Percentiles rank a stretch among this genome's conserved stretches.
These are phyloP conservation scores for Lyophyllum decastes DNA, from an alignment of 768 basidiomycete genomes.

Conservation along the genomic window DNA sequence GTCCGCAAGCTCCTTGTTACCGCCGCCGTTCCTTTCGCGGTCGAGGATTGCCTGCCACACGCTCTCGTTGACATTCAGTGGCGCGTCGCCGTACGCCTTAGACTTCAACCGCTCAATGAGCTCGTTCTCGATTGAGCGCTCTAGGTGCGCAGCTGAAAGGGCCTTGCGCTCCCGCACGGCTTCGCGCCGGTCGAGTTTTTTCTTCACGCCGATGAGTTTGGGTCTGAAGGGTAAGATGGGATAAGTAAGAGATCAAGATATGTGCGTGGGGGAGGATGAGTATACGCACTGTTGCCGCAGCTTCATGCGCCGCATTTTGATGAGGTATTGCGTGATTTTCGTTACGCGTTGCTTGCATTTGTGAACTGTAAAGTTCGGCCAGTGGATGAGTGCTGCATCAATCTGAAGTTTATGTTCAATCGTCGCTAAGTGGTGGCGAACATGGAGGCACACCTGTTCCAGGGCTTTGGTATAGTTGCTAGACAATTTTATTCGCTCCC, in stretches of 20 bases:
- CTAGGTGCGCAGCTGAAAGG: constrained; percentile 91
- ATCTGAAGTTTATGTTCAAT: constrained; percentile 55
- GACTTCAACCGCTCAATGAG: constrained; percentile 93
- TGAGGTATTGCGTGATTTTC: constrained; percentile 98
- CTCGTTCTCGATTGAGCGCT: constrained; percentile 94
- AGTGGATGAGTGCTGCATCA: constrained; percentile 93
- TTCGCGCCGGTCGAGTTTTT: constrained; percentile 94
- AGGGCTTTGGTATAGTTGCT: constrained; percentile 95
- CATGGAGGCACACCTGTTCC: constrained; percentile 68
- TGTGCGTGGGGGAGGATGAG: not conserved
- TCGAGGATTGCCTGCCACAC: constrained; percentile 95
- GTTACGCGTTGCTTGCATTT: constrained; percentile 99
- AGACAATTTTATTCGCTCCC: constrained; percentile 92
- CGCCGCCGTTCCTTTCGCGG: constrained; percentile 62
- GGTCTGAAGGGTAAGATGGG: constrained; percentile 59
- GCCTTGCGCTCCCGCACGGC: constrained; percentile 94
- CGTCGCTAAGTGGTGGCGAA: not conserved
- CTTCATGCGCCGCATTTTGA: constrained; percentile 94
- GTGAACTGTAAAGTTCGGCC: constrained; percentile 97
- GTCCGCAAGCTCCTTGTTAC: constrained; percentile 50
- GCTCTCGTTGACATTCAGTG: constrained; percentile 95
- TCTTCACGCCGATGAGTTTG: constrained; percentile 93
- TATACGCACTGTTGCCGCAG: constrained; percentile 77
- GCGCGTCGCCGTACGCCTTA: constrained; percentile 96
- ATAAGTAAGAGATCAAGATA: not conserved